These are phyloP conservation scores for Zizania palustris DNA, from an alignment of 202 grass and related monocot genomes.

Conservation along the genomic window DNA sequence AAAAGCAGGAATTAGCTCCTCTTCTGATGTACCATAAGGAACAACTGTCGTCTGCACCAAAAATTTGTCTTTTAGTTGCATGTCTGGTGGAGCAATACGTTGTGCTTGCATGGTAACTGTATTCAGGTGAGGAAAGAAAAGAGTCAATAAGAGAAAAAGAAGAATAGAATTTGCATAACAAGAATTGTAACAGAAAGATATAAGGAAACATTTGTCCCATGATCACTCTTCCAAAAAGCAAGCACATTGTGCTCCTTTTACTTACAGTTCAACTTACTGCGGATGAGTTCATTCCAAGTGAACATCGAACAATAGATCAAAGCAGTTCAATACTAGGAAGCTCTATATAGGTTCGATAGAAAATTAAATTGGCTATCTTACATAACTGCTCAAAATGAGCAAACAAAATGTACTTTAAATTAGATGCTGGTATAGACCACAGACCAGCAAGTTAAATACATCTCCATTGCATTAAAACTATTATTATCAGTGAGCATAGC, in stretches of 20 bases:
- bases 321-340: slow-evolving; percentile 9
- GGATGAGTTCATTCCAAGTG: slow-evolving; percentile 20
- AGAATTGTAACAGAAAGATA: slow-evolving; percentile 35
- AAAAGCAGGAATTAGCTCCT: slow-evolving; percentile 79
- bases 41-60: slow-evolving; percentile 88
- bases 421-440: slow-evolving; percentile 3
- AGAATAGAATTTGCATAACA: neutral
- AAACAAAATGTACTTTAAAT: slow-evolving; percentile 13
- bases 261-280: neutral
- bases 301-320: slow-evolving; percentile 10
- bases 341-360: slow-evolving; percentile 22
- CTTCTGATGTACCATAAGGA: slow-evolving; percentile 81
- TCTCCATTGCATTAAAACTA: slow-evolving; percentile 12
- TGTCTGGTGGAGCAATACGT: slow-evolving; percentile 76
- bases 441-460: slow-evolving; percentile 6
- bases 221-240: slow-evolving; percentile 10
- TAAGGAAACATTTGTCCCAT: neutral
- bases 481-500: slow-evolving; percentile 11
- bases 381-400: neutral
- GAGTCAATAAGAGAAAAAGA: slow-evolving; percentile 29
- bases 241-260: neutral
- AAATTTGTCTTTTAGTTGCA: slow-evolving; percentile 99
- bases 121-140: slow-evolving; percentile 40
- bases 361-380: slow-evolving; percentile 6
- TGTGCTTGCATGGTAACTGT: slow-evolving; percentile 97